A percentile compares a stretch with the other conserved stretches of the same genome.
Evolutionary conservation across 805 yeast genomes (phyloP).

Genomic region (Isabelozyma pseudorhagii): DNA sequence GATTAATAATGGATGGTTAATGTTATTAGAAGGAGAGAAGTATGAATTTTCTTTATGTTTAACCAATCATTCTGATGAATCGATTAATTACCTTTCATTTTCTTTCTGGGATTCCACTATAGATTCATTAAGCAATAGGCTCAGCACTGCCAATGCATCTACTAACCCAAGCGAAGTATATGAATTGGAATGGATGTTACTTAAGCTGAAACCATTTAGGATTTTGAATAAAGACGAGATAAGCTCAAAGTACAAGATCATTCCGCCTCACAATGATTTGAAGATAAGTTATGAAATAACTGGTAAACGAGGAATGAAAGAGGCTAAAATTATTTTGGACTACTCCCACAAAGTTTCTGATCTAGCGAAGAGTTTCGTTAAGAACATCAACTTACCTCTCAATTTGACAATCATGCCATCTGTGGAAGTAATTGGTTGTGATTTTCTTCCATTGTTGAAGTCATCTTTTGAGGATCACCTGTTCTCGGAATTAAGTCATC

Average conservation of each 20-base stretch:
- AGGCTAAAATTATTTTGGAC: slow-evolving; percentile 61
- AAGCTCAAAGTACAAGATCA: slow-evolving; percentile 29
- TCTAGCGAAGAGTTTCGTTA: slow-evolving; percentile 28
- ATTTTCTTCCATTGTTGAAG: slow-evolving; percentile 50
- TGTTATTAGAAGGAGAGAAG: slow-evolving; percentile 78
- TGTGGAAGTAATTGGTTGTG: slow-evolving; percentile 72
- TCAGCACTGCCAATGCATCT: slow-evolving; percentile 29
- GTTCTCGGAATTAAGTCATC: background rate
- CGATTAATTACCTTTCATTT: slow-evolving; percentile 56
- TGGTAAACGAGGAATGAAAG: slow-evolving; percentile 73
- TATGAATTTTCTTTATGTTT: slow-evolving; percentile 48
- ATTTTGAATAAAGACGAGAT: slow-evolving; percentile 47
- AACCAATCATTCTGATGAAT: slow-evolving; percentile 55
- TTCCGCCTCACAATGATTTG: slow-evolving; percentile 40
- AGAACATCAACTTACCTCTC: slow-evolving; percentile 66
- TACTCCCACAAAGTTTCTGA: slow-evolving; percentile 43
- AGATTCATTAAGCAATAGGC: slow-evolving; percentile 56
- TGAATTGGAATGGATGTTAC: slow-evolving; percentile 69
- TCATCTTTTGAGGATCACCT: background rate
- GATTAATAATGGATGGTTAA: slow-evolving; percentile 62
- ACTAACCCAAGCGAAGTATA: slow-evolving; percentile 52
- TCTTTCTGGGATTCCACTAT: slow-evolving; percentile 71
- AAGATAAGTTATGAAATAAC: slow-evolving; percentile 53
- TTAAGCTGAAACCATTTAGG: slow-evolving; percentile 54
- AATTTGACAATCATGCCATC: slow-evolving; percentile 69